Evolutionary conservation across 2,329 filamentous ascomycete species (phyloP).

Genomic region (Aspergillus pseudoviridinutans): DNA sequence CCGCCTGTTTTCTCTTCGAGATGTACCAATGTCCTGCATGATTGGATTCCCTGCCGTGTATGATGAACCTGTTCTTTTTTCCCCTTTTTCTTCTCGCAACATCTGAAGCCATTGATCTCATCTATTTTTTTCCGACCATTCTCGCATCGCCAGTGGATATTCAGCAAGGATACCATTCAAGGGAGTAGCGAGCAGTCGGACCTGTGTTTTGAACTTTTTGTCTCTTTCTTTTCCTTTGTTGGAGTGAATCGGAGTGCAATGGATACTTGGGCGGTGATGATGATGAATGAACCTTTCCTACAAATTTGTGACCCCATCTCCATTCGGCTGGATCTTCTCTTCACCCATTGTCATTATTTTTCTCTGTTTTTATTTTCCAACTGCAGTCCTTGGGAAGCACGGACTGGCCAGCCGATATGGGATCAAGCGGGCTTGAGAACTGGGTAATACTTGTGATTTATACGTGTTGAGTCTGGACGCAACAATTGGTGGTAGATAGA

Average conservation of each 20-base stretch:
- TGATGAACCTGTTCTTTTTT: neutral
- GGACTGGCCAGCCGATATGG: constrained; percentile 12
- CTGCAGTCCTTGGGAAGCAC: constrained; percentile 2
- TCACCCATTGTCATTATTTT: constrained; percentile 8
- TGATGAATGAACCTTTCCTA: constrained; percentile 8
- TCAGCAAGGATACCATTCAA: neutral
- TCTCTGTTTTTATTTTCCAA: constrained; percentile 8
- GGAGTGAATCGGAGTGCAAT: constrained; percentile 8
- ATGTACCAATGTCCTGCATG: constrained; percentile 1
- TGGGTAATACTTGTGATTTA: constrained; percentile 20
- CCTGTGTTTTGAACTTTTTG: neutral
- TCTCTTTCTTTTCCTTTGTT: constrained; percentile 10
- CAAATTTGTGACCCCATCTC: constrained; percentile 9
- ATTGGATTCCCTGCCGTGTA: constrained; percentile 1
- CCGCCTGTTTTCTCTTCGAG: neutral
- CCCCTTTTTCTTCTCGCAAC: neutral
- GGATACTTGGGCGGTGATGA: constrained; percentile 11
- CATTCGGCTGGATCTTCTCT: constrained; percentile 9
- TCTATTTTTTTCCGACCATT: neutral
- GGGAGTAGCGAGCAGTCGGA: neutral
- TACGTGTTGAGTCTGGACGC: constrained; percentile 9
- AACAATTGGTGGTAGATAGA: constrained; percentile 2
- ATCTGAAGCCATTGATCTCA: neutral
- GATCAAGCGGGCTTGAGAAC: constrained; percentile 26
- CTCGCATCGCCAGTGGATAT: neutral